Base-by-base conservation (phyloP, 2,329 filamentous ascomycete species). In the Geosmithia putterillii region DNA sequence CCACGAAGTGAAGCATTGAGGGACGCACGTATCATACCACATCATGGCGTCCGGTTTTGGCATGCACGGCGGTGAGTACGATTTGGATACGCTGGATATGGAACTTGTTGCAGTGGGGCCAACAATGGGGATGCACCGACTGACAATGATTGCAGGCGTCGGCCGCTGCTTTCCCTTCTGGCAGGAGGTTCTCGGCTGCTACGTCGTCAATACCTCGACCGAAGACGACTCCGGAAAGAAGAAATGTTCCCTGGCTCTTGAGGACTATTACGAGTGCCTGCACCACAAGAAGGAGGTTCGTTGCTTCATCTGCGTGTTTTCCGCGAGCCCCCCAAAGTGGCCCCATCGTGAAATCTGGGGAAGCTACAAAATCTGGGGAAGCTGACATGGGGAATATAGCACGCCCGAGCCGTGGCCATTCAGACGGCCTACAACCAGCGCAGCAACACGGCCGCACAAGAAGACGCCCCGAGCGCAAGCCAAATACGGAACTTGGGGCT, bases 201-300 rank as follows among this genome's bases (percentile, higher is more conserved):
- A 98, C 65, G 88, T 95, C 48, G 81, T 95, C 60, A 96, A 96
- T 71, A 87, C 87, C 44, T 76, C 74, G 51, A 71, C 83, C 51
- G 84, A 90, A 44, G 83, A 89, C 58, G 73, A 79, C 52, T 77
- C 79, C 15, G 86, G 86, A 53, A 92, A 89, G 71, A 83, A 81
- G 65, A 94, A 94, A 69, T 98, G 94, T 63, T 69, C 74, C 17
- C 82, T 85, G 15, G 76, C 80, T 4, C 73, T 96, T 52, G 92
- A 98, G 63, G 92, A 98, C 63, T 98, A 98, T 72, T 94, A 95
- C 63, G 92, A 98, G 71, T 98, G 94, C 66, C 70, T 98, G 60
- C 92, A 98, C 65, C 92, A 98, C 74, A 88, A 84, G 74, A 98
- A 98, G 72, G 92, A 98, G 86, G 92, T 96, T 58, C 46, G 77